These are phyloP conservation scores for Penicillium sp. DNA, from an alignment of 2,329 filamentous ascomycete genomes.

Conservation along the genomic window DNA sequence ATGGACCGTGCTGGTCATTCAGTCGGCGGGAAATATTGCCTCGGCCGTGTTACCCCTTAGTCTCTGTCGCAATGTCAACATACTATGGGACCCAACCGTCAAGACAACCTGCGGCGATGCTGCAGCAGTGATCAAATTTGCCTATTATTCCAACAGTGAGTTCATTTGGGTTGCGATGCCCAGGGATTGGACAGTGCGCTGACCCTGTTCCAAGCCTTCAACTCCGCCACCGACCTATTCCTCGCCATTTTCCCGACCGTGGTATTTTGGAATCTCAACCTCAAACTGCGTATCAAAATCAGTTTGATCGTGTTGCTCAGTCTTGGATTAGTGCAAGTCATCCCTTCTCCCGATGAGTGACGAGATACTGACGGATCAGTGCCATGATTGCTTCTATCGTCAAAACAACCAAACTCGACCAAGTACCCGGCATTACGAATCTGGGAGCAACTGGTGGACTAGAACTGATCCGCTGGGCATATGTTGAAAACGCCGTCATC, in stretches of 20 bases:
- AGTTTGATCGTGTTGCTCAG: slow-evolving; percentile 29
- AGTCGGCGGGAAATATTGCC: slow-evolving; percentile 26
- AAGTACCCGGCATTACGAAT: slow-evolving; percentile 29
- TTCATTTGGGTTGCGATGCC: not conserved
- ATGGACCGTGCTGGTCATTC: slow-evolving; percentile 25
- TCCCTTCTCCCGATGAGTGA: not conserved
- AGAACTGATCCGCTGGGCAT: slow-evolving; percentile 32
- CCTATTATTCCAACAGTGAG: slow-evolving; percentile 32
- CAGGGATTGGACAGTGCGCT: not conserved
- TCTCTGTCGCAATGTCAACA: slow-evolving; percentile 25
- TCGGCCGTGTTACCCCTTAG: slow-evolving; percentile 30
- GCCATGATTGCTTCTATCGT: slow-evolving; percentile 35
- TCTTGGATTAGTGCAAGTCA: slow-evolving; percentile 28
- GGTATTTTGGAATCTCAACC: slow-evolving; percentile 32
- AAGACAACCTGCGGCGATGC: slow-evolving; percentile 27
- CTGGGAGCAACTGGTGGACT: slow-evolving; percentile 24
- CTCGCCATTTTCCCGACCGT: slow-evolving; percentile 30
- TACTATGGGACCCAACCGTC: slow-evolving; percentile 25
- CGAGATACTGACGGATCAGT: slow-evolving; percentile 10
- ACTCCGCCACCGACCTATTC: slow-evolving; percentile 31
- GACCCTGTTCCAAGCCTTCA: slow-evolving; percentile 20
- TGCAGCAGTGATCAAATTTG: slow-evolving; percentile 25
- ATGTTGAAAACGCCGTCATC: slow-evolving; percentile 29
- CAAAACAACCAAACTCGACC: slow-evolving; percentile 30
- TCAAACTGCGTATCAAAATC: slow-evolving; percentile 30